Base-by-base conservation (phyloP, 495 filamentous ascomycete genomes). In the Darksidea phi region DNA sequence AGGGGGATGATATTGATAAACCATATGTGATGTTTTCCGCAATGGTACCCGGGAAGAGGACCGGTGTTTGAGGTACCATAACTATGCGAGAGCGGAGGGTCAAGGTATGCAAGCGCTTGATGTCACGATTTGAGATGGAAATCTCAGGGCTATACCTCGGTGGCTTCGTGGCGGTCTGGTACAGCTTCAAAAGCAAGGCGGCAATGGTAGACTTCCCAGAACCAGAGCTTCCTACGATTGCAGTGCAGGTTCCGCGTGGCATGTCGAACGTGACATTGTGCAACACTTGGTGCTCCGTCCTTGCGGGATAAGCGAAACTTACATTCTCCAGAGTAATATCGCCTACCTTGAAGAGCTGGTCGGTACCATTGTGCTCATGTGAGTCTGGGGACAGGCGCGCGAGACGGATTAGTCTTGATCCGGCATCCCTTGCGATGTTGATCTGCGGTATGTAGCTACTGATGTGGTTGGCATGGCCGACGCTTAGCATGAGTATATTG, bases 181-280 rank as follows among this genome's bases (percentile, higher is more conserved):
- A 89, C 17, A 91, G 79, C 1, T 82, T 79, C 0, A 94, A 73
- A 0, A 97, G 79, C 0, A 98, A 74, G 0, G 86, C 84, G 0
- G 86, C 82, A 42, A 97, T 81, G 0, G 95, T 97, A 13, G 86
- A 91, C 76, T 98, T 98, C 0, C 94, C 93, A 23, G 84, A 88
- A 0, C 95, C 95, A 0, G 91, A 96, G 3, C 81, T 72, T 12
- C 91, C 91, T 15, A 94, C 90, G 32, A 96, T 82, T 4, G 89
- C 90, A 2, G 83, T 88, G 59, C 80, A 86, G 0, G 79, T 83
- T 18, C 83, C 83, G 0, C 76, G 63, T 6, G 77, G 59, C 57
- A 96, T 80, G 0, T 64, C 73, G n/a, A 95, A 69, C 37, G 76
- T 84, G 46, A 95, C 68, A 45, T 81, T 71, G 12, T 75, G 75